phyloP scores from a whole-genome alignment of 805 yeast species.

The Candida sonorensis region DNA sequence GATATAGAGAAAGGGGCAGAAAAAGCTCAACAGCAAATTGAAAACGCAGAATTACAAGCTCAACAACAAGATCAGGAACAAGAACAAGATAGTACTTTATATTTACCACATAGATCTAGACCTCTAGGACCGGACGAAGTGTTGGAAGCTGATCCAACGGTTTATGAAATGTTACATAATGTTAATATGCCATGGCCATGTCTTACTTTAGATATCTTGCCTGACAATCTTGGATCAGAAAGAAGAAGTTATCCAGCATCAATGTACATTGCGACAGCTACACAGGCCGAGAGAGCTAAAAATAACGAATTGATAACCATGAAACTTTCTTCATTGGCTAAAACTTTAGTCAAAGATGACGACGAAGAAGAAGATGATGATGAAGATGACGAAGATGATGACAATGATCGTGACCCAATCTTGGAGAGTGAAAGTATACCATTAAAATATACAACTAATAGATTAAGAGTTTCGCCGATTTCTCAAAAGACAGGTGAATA shows the following conservation, averaged over 20 bases:
- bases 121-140: slow-evolving; percentile 96
- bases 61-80: slow-evolving; percentile 4
- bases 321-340: slow-evolving; percentile 73
- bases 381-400: slow-evolving; percentile 68
- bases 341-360: slow-evolving; percentile 82
- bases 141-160: slow-evolving; percentile 92
- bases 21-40: slow-evolving; percentile 20
- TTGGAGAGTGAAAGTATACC: slow-evolving; percentile 81
- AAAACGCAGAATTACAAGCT: slow-evolving; percentile 22
- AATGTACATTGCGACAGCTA: slow-evolving; percentile 80
- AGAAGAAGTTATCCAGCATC: slow-evolving; percentile 88
- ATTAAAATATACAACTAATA: slow-evolving; percentile 76
- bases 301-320: slow-evolving; percentile 85
- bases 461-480: slow-evolving; percentile 79
- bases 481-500: slow-evolving; percentile 70
- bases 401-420: slow-evolving; percentile 68
- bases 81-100: slow-evolving; percentile 37
- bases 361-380: slow-evolving; percentile 70
- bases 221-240: slow-evolving; percentile 81
- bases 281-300: slow-evolving; percentile 82
- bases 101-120: slow-evolving; percentile 80
- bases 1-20: slow-evolving; percentile 13
- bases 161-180: slow-evolving; percentile 93
- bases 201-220: slow-evolving; percentile 80
- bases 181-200: slow-evolving; percentile 97